These are phyloP conservation scores for Heracleum sosnowskyi DNA, from an alignment of 129 eudicot species.

Conservation along the genomic window DNA sequence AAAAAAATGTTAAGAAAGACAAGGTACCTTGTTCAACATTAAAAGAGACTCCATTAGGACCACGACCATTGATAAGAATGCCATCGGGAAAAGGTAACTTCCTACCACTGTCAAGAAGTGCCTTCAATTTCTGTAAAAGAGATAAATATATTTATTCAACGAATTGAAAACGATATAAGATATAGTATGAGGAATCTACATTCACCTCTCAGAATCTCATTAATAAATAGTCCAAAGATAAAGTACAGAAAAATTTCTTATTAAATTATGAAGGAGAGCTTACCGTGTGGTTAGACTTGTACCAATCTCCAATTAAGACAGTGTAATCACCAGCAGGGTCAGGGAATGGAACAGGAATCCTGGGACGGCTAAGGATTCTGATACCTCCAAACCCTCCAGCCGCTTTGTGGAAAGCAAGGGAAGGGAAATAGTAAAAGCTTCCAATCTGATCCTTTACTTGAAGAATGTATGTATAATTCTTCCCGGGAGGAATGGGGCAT, in stretches of 20 bases:
- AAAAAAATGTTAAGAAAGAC: background rate
- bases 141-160: background rate
- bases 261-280: background rate
- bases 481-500: conserved; percentile 94
- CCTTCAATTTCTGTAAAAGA: conserved; percentile 41
- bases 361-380: conserved; percentile 83
- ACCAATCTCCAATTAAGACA: conserved; percentile 92
- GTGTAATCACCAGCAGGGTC: conserved; percentile 77
- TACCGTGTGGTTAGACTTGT: conserved; percentile 85
- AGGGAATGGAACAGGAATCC: conserved; percentile 76
- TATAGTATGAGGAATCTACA: background rate
- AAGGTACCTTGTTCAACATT: conserved; percentile 59
- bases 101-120: conserved; percentile 59
- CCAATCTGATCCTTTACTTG: conserved; percentile 97
- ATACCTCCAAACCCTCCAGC: conserved; percentile 97
- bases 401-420: conserved; percentile 84
- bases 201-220: background rate
- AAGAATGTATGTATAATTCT: conserved; percentile 81
- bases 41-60: conserved; percentile 48
- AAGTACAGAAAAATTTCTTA: background rate
- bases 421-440: conserved; percentile 90
- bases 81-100: conserved; percentile 70
- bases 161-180: no score
- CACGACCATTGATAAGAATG: conserved; percentile 86
- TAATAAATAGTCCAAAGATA: no score